These are phyloP conservation scores for Podaxis carcinomalis DNA, from an alignment of 768 basidiomycete genomes.

Conservation along the genomic window DNA sequence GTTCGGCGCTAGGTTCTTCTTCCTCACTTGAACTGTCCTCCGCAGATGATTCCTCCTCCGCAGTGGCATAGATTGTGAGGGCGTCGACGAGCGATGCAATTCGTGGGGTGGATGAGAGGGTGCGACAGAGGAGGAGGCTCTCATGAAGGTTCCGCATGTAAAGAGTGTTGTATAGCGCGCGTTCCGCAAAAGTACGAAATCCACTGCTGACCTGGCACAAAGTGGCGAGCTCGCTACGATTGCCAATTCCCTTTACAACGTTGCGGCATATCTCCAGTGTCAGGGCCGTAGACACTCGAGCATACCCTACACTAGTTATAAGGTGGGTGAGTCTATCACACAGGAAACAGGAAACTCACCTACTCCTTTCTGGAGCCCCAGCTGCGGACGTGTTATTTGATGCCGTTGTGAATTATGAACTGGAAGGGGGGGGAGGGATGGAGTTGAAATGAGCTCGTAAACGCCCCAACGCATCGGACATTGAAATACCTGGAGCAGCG, in stretches of 20 bases:
- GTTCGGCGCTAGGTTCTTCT: slow-evolving; percentile 17
- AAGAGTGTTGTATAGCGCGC: slow-evolving; percentile 56
- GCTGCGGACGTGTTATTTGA: slow-evolving; percentile 14
- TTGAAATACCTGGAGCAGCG: slow-evolving; percentile 7
- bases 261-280: slow-evolving; percentile 56
- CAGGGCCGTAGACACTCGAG: slow-evolving; percentile 46
- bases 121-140: slow-evolving; percentile 40
- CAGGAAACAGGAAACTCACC: slow-evolving; percentile 19
- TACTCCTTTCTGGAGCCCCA: slow-evolving; percentile 21
- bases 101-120: slow-evolving; percentile 41
- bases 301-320: slow-evolving; percentile 34
- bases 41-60: slow-evolving; percentile 22
- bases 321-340: slow-evolving; percentile 2
- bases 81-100: slow-evolving; percentile 50
- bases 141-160: slow-evolving; percentile 36
- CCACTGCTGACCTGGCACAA: slow-evolving; percentile 56
- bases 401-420: slow-evolving; percentile 2
- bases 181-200: slow-evolving; percentile 53
- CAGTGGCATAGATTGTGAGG: slow-evolving; percentile 43
- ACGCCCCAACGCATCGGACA: neutral
- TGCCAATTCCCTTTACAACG: slow-evolving; percentile 49
- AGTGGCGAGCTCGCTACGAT: slow-evolving; percentile 47
- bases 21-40: slow-evolving; percentile 21
- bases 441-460: neutral
- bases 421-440: neutral